phyloP scores from a whole-genome alignment of 1,284 basidiomycete genomes.

The Marasmius tenuissimus region DNA sequence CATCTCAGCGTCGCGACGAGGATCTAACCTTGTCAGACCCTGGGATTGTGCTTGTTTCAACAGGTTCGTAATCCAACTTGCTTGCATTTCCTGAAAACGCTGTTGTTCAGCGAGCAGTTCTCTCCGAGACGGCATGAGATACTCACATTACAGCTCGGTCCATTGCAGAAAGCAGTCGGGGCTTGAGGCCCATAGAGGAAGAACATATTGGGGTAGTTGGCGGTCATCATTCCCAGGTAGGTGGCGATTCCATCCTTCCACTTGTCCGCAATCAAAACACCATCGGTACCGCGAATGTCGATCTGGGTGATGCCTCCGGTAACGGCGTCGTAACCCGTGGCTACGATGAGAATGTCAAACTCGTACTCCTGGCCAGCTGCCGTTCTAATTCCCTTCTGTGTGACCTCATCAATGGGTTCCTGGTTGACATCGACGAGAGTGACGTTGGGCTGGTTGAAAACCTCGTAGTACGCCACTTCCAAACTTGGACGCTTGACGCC shows the following conservation, averaged over 20 bases:
- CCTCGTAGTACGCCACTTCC: conserved; percentile 24
- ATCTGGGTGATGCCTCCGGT: conserved; percentile 26
- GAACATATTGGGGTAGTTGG: conserved; percentile 26
- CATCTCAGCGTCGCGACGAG: conserved; percentile 17
- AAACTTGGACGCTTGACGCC: conserved; percentile 22
- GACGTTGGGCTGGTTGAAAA: conserved; percentile 25
- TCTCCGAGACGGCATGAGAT: neutral
- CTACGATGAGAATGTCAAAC: conserved; percentile 22
- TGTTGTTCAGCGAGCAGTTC: neutral
- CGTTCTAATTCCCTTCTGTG: conserved; percentile 21
- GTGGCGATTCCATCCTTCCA: conserved; percentile 22
- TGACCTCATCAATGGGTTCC: conserved; percentile 22
- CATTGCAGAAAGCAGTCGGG: conserved; percentile 25
- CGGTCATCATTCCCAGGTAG: conserved; percentile 20
- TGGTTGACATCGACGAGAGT: conserved; percentile 22
- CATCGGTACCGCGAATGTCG: conserved; percentile 22
- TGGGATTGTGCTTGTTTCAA: conserved; percentile 18
- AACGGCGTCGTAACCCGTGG: conserved; percentile 26
- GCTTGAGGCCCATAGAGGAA: conserved; percentile 26
- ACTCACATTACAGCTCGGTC: conserved; percentile 23
- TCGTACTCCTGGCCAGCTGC: conserved; percentile 22
- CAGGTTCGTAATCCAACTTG: conserved; percentile 23
- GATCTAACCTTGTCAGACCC: conserved; percentile 16
- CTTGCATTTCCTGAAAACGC: conserved; percentile 20
- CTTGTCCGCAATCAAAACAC: conserved; percentile 19